A percentile compares a stretch with the other conserved stretches of the same genome.
Evolutionary conservation across 148 eudicot genomes (phyloP).

Genomic region (Heliamphora exappendiculata): DNA sequence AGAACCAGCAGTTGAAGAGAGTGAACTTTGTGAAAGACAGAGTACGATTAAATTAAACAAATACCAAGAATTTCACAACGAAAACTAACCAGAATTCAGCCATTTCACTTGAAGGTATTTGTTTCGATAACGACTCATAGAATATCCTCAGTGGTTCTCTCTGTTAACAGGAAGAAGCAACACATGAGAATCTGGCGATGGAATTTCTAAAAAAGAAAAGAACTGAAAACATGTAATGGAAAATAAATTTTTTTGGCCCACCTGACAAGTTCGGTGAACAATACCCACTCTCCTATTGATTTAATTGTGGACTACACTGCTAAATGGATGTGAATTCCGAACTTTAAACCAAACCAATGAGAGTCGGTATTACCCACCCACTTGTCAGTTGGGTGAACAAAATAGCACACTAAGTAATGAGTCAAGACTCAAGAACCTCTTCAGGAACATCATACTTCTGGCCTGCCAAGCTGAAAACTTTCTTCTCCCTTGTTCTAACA

Average conservation of each 20-base stretch:
- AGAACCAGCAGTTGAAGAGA: not conserved
- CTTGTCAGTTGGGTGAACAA: too few species aligned
- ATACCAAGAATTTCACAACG: not conserved
- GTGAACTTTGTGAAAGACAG: not conserved
- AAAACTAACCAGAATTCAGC: conserved; percentile 87
- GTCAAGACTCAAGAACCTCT: conserved; percentile 65
- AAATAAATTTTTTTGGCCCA: too few species aligned
- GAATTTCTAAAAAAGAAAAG: not conserved
- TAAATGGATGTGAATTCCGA: too few species aligned
- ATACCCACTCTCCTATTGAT: too few species aligned
- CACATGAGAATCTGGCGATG: not conserved
- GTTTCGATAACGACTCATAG: conserved; percentile 77
- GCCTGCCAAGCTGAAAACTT: conserved; percentile 76
- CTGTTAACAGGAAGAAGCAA: conserved; percentile 34
- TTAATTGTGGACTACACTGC: too few species aligned
- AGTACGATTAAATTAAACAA: not conserved
- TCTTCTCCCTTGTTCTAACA: conserved; percentile 59
- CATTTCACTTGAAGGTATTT: conserved; percentile 95
- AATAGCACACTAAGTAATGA: too few species aligned
- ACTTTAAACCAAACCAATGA: too few species aligned
- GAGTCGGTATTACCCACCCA: too few species aligned
- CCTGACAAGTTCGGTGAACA: too few species aligned
- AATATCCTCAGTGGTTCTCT: conserved; percentile 89
- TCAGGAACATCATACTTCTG: conserved; percentile 88
- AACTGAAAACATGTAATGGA: not conserved